Evolutionary conservation across 2,329 filamentous ascomycete species (phyloP).

Genomic region (Penicillium sp.): DNA sequence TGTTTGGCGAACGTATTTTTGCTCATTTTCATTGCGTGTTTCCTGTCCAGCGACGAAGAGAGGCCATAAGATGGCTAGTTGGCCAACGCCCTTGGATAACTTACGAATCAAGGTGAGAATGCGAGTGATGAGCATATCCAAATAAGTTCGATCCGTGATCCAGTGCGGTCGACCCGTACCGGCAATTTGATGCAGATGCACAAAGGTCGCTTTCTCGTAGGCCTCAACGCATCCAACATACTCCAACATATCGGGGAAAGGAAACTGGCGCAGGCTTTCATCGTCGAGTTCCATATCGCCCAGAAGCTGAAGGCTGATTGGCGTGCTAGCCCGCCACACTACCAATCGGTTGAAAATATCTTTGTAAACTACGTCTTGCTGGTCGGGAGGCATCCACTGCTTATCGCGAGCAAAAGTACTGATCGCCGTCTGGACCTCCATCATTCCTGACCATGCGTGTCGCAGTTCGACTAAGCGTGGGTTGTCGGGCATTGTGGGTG

Average conservation of each 20-base stretch:
- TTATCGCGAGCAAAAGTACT: constrained; percentile 36
- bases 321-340: constrained; percentile 32
- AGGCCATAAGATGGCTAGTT: constrained; percentile 35
- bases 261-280: constrained; percentile 28
- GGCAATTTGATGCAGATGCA: constrained; percentile 35
- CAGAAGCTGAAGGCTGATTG: constrained; percentile 27
- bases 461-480: constrained; percentile 29
- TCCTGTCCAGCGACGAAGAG: constrained; percentile 38
- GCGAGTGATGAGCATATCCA: constrained; percentile 32
- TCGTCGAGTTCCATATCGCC: constrained; percentile 28
- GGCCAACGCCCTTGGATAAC: constrained; percentile 35
- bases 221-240: constrained; percentile 39
- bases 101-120: constrained; percentile 31
- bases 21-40: constrained; percentile 28
- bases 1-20: constrained; percentile 33
- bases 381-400: constrained; percentile 29
- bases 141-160: constrained; percentile 24
- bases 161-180: constrained; percentile 30
- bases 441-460: constrained; percentile 33
- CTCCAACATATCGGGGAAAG: constrained; percentile 32
- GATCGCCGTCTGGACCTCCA: constrained; percentile 36
- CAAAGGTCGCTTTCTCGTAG: constrained; percentile 38
- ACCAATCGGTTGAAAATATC: constrained; percentile 29
- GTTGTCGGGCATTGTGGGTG: constrained; percentile 21
- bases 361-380: constrained; percentile 33